A percentile compares a stretch with the other conserved stretches of the same genome.
Evolutionary conservation across 441 rosid genomes (phyloP).

Genomic region (Erysimum pusillum): DNA sequence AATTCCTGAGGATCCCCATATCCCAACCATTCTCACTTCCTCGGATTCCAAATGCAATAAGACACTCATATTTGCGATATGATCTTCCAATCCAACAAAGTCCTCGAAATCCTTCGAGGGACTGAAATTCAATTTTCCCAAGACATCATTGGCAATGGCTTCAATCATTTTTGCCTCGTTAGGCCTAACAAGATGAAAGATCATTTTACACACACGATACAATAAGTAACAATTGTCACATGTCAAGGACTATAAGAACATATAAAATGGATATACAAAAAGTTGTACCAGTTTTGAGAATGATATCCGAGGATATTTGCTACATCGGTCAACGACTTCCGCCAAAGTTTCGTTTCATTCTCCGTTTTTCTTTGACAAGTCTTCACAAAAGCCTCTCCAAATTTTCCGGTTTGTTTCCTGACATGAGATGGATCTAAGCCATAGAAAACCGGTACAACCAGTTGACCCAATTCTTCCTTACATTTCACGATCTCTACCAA

Average conservation of each 20-base stretch:
- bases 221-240: background rate
- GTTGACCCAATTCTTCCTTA: background rate
- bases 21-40: conserved; percentile 8
- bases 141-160: conserved; percentile 10
- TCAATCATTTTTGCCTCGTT: conserved; percentile 11
- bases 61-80: background rate
- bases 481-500: conserved; percentile 24
- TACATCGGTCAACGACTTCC: background rate
- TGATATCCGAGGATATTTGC: background rate
- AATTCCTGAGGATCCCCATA: conserved; percentile 10
- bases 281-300: background rate
- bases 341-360: background rate
- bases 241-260: background rate
- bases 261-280: background rate
- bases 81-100: background rate
- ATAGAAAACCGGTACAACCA: conserved; percentile 11
- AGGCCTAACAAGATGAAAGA: background rate
- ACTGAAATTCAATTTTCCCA: background rate
- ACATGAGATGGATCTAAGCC: conserved; percentile 28
- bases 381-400: conserved; percentile 8
- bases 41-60: background rate
- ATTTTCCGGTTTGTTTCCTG: conserved; percentile 26
- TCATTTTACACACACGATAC: background rate
- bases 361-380: background rate
- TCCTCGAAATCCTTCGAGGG: background rate